phyloP scores from a whole-genome alignment of 2,329 filamentous ascomycete genomes.

The Xylaria sp. region DNA sequence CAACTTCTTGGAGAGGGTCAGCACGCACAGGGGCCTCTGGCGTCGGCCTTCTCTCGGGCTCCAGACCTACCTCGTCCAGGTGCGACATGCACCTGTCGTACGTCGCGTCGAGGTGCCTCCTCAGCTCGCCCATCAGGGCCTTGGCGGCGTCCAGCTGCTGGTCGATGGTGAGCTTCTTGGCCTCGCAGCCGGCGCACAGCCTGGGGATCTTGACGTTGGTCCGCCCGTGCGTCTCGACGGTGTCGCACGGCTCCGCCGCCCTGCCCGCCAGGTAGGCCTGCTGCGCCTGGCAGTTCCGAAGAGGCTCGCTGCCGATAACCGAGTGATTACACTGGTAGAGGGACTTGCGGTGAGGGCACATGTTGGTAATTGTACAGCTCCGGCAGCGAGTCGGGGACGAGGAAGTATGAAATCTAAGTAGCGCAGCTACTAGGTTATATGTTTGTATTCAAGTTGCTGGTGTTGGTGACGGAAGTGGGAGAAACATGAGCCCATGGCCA shows the following conservation, averaged over 20 bases:
- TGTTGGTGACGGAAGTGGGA: no score
- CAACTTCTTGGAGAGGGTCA: neutral
- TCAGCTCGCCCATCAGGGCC: constrained; percentile 18
- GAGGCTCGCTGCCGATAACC: constrained; percentile 8
- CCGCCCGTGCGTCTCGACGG: constrained; percentile 19
- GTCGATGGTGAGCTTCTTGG: constrained; percentile 13
- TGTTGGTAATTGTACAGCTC: no score
- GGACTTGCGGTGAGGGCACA: constrained; percentile 34
- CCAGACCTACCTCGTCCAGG: constrained; percentile 24
- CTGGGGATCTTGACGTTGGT: constrained; percentile 19
- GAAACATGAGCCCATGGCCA: neutral
- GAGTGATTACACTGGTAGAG: constrained; percentile 35
- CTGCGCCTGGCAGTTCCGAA: constrained; percentile 22
- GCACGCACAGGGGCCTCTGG: neutral
- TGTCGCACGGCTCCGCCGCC: constrained; percentile 20
- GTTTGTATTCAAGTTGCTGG: neutral
- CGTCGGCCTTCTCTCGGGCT: neutral
- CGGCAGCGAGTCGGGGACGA: neutral
- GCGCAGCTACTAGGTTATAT: neutral
- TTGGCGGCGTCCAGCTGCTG: constrained; percentile 14
- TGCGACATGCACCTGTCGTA: constrained; percentile 28
- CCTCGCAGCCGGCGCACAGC: constrained; percentile 22
- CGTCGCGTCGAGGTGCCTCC: constrained; percentile 12
- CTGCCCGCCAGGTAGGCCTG: constrained; percentile 13
- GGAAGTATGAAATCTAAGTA: neutral